Evolutionary conservation across 148 eudicot genomes (phyloP), one percentile per base, ranked within the genome.

Genomic region (Fallopia convolvulus): DNA sequence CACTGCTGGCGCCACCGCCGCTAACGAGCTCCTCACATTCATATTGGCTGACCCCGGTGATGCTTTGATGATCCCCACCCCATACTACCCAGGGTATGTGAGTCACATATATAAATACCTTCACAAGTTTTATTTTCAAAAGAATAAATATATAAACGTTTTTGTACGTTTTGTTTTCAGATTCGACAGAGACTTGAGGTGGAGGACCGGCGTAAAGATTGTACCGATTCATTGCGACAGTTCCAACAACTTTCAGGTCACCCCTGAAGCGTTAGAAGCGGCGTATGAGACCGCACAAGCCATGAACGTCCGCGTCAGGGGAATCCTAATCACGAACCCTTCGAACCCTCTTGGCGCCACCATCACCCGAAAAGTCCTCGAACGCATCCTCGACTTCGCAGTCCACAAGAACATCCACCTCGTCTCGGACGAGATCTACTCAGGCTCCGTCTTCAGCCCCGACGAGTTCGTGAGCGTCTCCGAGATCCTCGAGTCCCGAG

Each of bases 1-100:
- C 46, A 95, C 97, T 32, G 99, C 97, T 0, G 99, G 97, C 4
- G 99, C 97, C 20, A 95, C 97, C 14, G 97, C 97, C 0, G 99
- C 97, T 7, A 92, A 91, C 79, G 99, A 95, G 79, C 87, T 95
- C 5, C 71, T 95, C 71, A 92, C 97, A 53, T 95, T 95, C 90
- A 89, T 92, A 68, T 76, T 95, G 21, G 97, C 97, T 0, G 78
- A 95, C 76, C 97, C 97, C 2, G 97, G 97, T 0, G 97, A 95
- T 79, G 97, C 93, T 70, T 85, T 95, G 83, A 84, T 95, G 26
- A 84, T 95, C 52, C 99, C 97, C 13, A 95, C 97, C 75, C 99
- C 99, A 39, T 95, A 95, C 81, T 95, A 95, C 78, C 99, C 97
- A 47, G 99, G 97, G 50, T 48, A 48, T 15, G 46, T 42, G 33